Evolutionary conservation across 2,329 filamentous ascomycete genomes (phyloP), one percentile per base, ranked within the genome.

Genomic region (Neocatenulostroma microsporum): DNA sequence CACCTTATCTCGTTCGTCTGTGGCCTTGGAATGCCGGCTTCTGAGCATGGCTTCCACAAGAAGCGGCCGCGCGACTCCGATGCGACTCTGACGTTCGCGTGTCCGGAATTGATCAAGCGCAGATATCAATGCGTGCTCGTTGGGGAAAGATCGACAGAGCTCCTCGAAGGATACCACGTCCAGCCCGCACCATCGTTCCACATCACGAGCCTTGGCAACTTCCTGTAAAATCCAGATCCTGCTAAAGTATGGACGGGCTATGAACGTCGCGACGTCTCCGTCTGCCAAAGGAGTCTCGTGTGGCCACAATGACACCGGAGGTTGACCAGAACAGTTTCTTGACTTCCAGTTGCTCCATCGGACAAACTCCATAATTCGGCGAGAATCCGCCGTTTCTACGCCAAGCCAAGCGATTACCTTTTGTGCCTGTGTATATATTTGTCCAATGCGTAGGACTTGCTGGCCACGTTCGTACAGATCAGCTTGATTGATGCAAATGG

Each of bases 1-100:
- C 6, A 34, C 15, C 31, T 34, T 34, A 17, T 34, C 31, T n/a
- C 31, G 31, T 7, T 8, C 8, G 17, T 34, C 31, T 10, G 19
- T 34, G 7, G 31, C 31, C 12, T 24, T 10, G 18, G 10, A 34
- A 13, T 23, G 21, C 7, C 9, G n/a, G 21, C 10, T 34, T 24
- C 6, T 6, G 7, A 34, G 19, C 19, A 34, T 12, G 6, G 31
- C 21, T 7, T 14, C 19, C 5, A n/a, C 5, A 5, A 34, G 20
- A 12, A 18, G 13, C 31, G 25, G 23, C 6, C 31, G 18, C 13
- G 19, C 10, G 8, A 19, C 30, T 8, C 30, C 30, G 6, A 32
- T 21, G 10, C 19, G 30, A 19, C 30, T 32, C 30, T 32, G 15
- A 10, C 9, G 12, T 32, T 32, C 30, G 7, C 30, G 30, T 17